Conservation (phyloP, 306 rosid genomes). For the Malus asiatica region DNA sequence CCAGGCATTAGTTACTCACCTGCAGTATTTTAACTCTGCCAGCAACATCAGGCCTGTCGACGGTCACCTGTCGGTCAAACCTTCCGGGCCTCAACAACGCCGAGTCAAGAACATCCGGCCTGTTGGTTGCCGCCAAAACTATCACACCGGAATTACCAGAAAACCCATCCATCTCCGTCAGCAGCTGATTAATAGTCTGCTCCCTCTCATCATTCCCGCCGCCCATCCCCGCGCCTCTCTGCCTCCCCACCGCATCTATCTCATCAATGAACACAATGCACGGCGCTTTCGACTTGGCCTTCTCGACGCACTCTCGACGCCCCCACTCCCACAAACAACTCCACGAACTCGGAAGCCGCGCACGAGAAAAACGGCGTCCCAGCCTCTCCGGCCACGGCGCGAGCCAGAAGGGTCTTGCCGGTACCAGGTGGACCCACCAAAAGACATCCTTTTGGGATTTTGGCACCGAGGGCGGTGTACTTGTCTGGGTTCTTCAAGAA, state of each 20-base stretch:
- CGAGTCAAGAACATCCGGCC: slow-evolving; percentile 92
- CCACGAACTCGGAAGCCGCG: slow-evolving; percentile 95
- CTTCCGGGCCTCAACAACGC: slow-evolving; percentile 90
- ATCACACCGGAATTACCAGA: slow-evolving; percentile 95
- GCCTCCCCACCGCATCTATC: slow-evolving; percentile 95
- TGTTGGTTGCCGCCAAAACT: slow-evolving; percentile 92
- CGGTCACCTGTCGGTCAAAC: slow-evolving; percentile 94
- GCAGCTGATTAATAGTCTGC: slow-evolving; percentile 92
- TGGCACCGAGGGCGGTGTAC: slow-evolving; percentile 89
- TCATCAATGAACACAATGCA: slow-evolving; percentile 99
- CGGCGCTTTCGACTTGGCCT: slow-evolving; percentile 94
- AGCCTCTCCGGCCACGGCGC: slow-evolving; percentile 93
- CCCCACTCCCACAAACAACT: slow-evolving; percentile 90
- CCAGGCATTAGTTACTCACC: slow-evolving; percentile 28
- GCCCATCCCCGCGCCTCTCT: slow-evolving; percentile 99
- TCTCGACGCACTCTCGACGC: slow-evolving; percentile 97
- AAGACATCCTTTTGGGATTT: slow-evolving; percentile 96
- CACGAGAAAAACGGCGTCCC: slow-evolving; percentile 96
- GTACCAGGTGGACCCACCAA: slow-evolving; percentile 96
- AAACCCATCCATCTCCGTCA: slow-evolving; percentile 99
- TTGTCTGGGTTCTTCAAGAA: slow-evolving; percentile 94
- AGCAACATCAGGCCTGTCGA: slow-evolving; percentile 95
- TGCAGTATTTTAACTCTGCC: slow-evolving; percentile 96
- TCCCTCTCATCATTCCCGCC: slow-evolving; percentile 99
- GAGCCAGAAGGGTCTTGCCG: slow-evolving; percentile 86